A percentile compares a stretch with the other conserved stretches of the same genome.
These are phyloP conservation scores for Bromus sterilis DNA, from an alignment of 176 grass and related monocot genomes.

Conservation along the genomic window DNA sequence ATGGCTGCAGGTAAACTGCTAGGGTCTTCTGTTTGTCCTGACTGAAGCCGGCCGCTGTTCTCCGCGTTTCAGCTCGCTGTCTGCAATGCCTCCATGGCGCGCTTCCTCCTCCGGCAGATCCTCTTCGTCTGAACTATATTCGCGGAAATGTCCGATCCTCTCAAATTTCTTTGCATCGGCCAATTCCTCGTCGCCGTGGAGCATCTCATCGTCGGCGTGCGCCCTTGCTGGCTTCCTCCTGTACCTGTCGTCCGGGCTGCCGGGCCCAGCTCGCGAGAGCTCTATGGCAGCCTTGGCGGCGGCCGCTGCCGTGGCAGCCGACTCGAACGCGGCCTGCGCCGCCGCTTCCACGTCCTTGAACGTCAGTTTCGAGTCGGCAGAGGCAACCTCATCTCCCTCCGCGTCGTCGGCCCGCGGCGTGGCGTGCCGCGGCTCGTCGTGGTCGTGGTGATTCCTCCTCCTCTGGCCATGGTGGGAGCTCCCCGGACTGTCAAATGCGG, in stretches of 20 bases:
- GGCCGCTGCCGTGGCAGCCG: slow-evolving; percentile 58
- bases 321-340: slow-evolving; percentile 79
- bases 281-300: slow-evolving; percentile 79
- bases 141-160: not conserved
- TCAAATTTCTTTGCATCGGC: not conserved
- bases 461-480: not conserved
- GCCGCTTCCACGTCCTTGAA: slow-evolving; percentile 66
- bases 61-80: no score
- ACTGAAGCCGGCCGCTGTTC: slow-evolving; percentile 18
- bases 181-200: not conserved
- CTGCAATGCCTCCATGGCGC: no score
- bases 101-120: slow-evolving; percentile 1
- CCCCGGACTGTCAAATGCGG: not conserved
- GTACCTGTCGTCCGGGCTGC: not conserved
- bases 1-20: slow-evolving; percentile 3
- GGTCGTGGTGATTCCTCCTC: not conserved
- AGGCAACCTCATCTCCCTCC: not conserved
- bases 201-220: not conserved
- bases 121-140: slow-evolving; percentile 12
- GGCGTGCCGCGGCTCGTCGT: not conserved
- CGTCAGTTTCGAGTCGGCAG: not conserved
- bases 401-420: not conserved
- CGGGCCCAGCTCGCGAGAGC: slow-evolving; percentile 42
- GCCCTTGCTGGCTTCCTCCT: not conserved
- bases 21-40: slow-evolving; percentile 23